Evolutionary conservation across 768 basidiomycete genomes (phyloP).

Genomic region (Lentinula raphanica): DNA sequence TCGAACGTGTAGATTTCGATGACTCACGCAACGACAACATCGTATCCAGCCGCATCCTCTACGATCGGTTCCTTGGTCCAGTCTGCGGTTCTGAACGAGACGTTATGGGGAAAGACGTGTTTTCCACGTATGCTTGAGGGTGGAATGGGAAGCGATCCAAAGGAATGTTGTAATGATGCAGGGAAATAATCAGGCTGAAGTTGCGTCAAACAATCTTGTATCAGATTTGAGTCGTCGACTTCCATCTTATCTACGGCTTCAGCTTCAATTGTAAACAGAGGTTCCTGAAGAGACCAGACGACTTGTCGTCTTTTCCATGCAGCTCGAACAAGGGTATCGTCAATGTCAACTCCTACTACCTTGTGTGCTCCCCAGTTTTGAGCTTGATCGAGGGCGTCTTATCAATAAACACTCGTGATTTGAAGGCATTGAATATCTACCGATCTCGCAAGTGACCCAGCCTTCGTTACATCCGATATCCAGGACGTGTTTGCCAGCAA

Average conservation of each 20-base stretch:
- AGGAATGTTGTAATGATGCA: conserved; percentile 65
- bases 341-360: conserved; percentile 84
- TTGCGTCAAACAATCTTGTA: not conserved
- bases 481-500: conserved; percentile 55
- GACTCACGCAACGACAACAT: conserved; percentile 75
- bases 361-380: conserved; percentile 57
- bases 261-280: conserved; percentile 12
- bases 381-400: conserved; percentile 33
- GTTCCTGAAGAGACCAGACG: conserved; percentile 66
- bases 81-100: conserved; percentile 66
- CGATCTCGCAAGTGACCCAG: conserved; percentile 82
- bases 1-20: not conserved
- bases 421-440: conserved; percentile 29
- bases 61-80: conserved; percentile 58
- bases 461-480: conserved; percentile 90
- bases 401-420: not conserved
- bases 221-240: conserved; percentile 8
- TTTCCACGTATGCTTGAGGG: conserved; percentile 26
- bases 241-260: conserved; percentile 19
- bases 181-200: conserved; percentile 62
- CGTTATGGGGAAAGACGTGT: conserved; percentile 69
- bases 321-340: conserved; percentile 61
- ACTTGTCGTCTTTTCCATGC: conserved; percentile 71
- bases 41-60: conserved; percentile 60
- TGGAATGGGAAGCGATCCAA: conserved; percentile 71